Base-by-base conservation (phyloP, 495 filamentous ascomycete genomes). In the Parathielavia hyrcaniae region DNA sequence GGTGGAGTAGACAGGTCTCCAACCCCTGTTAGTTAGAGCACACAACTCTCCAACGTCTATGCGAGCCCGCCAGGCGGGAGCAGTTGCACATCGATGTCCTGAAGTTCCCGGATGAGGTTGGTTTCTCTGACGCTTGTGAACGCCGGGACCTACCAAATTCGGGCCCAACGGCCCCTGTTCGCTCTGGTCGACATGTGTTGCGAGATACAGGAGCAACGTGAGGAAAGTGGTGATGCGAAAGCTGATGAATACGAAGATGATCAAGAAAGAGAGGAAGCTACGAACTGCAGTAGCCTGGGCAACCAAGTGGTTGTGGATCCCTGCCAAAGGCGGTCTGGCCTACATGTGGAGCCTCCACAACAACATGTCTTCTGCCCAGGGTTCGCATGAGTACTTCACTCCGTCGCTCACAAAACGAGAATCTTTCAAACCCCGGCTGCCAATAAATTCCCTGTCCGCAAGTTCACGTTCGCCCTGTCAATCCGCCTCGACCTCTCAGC, bases 341-440 rank as follows among this genome's bases (percentile, higher is more conserved):
- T n/a, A n/a, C n/a, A n/a, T n/a, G n/a, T n/a, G n/a, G n/a, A n/a
- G n/a, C n/a, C n/a, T n/a, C n/a, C n/a, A n/a, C n/a, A n/a, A n/a
- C n/a, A n/a, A n/a, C n/a, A n/a, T 30, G 26, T 30, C 26, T 30
- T 30, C 26, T 30, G 26, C 26, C 26, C 26, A 30, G 26, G 26
- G 26, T 30, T 30, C 26, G 2, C 26, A 30, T 30, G 26, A 30
- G n/a, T n/a, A n/a, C n/a, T n/a, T n/a, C n/a, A n/a, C n/a, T n/a
- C n/a, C n/a, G n/a, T n/a, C n/a, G n/a, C 26, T 30, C 26, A 6
- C 26, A 2, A 30, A 13, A 12, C 12, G 4, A 13, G 11, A 44
- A 44, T 44, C 40, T 44, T 44, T 44, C 40, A 44, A 44, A 44
- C 40, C 40, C 40, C 40, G 14, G 40, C 40, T 14, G 40, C n/a